Percentiles rank a stretch among this genome's conserved stretches.
Evolutionary conservation across 2,329 filamentous ascomycete genomes (phyloP).

Genomic region (Pyrenophora seminiperda): DNA sequence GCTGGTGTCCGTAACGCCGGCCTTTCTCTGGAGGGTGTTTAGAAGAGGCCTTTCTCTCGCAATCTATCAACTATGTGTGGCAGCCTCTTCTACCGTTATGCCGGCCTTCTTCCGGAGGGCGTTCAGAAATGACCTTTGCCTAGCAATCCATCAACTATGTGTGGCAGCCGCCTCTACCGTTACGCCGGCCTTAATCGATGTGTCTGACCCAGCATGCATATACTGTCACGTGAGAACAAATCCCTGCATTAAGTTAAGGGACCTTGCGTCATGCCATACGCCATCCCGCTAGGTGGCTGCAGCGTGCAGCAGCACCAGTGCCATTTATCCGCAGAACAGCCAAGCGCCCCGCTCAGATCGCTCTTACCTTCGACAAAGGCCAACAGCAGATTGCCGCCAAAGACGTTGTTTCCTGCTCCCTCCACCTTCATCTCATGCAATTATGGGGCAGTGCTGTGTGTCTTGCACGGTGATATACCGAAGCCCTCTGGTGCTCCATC

Average conservation of each 20-base stretch:
- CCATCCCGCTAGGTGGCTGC: no score
- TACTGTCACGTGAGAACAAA: conserved; percentile 1
- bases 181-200: no score
- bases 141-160: no score
- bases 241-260: neutral
- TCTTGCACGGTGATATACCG: neutral
- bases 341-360: neutral
- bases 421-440: neutral
- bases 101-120: no score
- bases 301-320: neutral
- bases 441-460: neutral
- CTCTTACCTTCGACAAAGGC: neutral
- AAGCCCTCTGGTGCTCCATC: neutral
- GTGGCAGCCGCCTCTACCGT: no score
- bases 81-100: no score
- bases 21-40: no score
- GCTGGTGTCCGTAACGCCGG: no score
- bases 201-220: neutral
- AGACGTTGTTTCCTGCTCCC: conserved; percentile 1
- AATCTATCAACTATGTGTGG: neutral
- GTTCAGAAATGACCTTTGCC: neutral
- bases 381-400: neutral
- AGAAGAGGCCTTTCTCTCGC: neutral
- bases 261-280: neutral
- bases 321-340: neutral